Percentiles rank a stretch among this genome's conserved stretches.
These are phyloP conservation scores for Colletotrichum cordylinicola DNA, from an alignment of 2,329 filamentous ascomycete genomes.

Conservation along the genomic window DNA sequence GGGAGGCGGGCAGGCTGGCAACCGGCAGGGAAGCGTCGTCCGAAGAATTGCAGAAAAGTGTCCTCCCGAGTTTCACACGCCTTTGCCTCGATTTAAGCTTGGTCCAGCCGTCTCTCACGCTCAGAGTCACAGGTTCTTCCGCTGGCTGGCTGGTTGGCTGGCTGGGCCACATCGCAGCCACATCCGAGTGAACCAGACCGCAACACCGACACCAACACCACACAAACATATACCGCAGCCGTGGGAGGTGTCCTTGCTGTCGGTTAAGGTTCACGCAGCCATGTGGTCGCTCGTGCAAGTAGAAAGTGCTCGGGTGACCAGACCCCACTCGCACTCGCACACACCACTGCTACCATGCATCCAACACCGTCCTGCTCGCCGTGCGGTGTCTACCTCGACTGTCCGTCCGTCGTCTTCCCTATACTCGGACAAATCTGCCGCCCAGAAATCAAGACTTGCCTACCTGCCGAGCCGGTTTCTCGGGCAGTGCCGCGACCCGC, in stretches of 20 bases:
- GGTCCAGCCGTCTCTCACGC: conserved; percentile 19
- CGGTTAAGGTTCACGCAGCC: background rate
- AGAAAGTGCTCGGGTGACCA: conserved; percentile 6
- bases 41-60: background rate
- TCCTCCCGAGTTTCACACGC: conserved; percentile 12
- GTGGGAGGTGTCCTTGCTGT: background rate
- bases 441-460: background rate
- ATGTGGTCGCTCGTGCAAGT: background rate
- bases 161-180: background rate
- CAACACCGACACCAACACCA: background rate
- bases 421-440: background rate
- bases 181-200: background rate
- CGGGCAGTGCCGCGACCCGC: conserved; percentile 8
- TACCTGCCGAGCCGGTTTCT: conserved; percentile 8
- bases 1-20: background rate
- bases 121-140: background rate
- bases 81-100: conserved; percentile 9
- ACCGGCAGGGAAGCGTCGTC: background rate
- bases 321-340: background rate
- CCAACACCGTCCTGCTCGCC: background rate
- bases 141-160: background rate
- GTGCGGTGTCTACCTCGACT: background rate
- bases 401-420: background rate
- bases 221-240: background rate
- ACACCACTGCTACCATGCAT: background rate